phyloP scores from a whole-genome alignment of 1,139 yeast species.

The Pichia sp. region DNA sequence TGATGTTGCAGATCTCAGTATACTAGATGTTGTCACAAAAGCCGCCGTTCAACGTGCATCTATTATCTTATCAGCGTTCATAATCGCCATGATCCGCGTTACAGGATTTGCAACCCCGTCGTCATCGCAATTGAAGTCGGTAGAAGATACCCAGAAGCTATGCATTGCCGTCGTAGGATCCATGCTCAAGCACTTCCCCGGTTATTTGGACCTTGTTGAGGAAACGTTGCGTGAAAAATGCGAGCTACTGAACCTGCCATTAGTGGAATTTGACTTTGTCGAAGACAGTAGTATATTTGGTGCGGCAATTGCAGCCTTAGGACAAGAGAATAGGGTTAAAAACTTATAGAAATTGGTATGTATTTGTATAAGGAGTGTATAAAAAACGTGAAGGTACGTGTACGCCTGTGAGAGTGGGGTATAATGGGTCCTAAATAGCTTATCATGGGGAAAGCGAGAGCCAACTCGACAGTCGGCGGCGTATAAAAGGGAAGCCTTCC shows the following conservation, averaged over 20 bases:
- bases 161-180: constrained; percentile 12
- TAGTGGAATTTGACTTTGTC: constrained; percentile 6
- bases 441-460: too few relatives aligned
- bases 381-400: too few relatives aligned
- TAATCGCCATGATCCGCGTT: constrained; percentile 11
- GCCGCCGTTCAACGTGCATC: constrained; percentile 24
- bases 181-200: constrained; percentile 10
- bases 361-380: too few relatives aligned
- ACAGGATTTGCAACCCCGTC: neutral
- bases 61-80: constrained; percentile 19
- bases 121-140: neutral
- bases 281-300: constrained; percentile 12
- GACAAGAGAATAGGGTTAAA: neutral
- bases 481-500: too few relatives aligned
- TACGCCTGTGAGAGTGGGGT: too few relatives aligned
- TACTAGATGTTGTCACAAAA: constrained; percentile 15
- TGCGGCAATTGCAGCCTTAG: constrained; percentile 10
- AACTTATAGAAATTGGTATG: too few relatives aligned
- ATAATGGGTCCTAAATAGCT: too few relatives aligned
- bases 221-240: constrained; percentile 1
- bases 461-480: too few relatives aligned
- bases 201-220: constrained; percentile 7
- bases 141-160: neutral
- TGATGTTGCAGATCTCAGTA: constrained; percentile 9
- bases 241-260: constrained; percentile 1